Evolutionary conservation across 2,329 filamentous ascomycete species (phyloP).

Genomic region (Fusarium phyllophilum): DNA sequence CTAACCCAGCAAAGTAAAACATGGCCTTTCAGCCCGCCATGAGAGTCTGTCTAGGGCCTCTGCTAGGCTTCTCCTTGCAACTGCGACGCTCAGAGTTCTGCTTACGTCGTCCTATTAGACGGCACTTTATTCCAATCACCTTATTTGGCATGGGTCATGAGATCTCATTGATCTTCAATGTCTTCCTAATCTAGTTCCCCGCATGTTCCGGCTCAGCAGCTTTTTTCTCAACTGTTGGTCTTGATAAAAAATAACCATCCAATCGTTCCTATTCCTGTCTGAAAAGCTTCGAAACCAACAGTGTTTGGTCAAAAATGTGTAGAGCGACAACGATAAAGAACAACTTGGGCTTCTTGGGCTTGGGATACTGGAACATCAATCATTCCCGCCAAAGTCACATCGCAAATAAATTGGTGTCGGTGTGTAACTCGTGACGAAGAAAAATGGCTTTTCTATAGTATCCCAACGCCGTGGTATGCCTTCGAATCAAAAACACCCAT

Average conservation of each 20-base stretch:
- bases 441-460: constrained; percentile 35
- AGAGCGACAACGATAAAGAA: background rate
- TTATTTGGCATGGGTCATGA: constrained; percentile 5
- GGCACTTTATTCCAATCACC: constrained; percentile 22
- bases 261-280: constrained; percentile 9
- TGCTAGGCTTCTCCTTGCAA: background rate
- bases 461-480: constrained; percentile 41
- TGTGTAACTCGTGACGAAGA: constrained; percentile 34
- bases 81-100: background rate
- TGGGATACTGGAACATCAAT: constrained; percentile 11
- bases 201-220: constrained; percentile 1
- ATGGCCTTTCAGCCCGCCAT: constrained; percentile 7
- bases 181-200: constrained; percentile 2
- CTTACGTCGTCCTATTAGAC: constrained; percentile 31
- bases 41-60: background rate
- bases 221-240: background rate
- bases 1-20: constrained; percentile 1
- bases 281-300: constrained; percentile 2
- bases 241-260: background rate
- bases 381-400: constrained; percentile 27
- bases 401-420: constrained; percentile 2
- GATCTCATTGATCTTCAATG: constrained; percentile 3
- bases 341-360: constrained; percentile 8
- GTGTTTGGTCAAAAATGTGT: background rate
- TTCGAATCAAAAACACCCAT: constrained; percentile 41